Conservation (phyloP, 176 grass and related monocot species). For the Hordeum vulgare region MorexV3_pseudomolecules_assembly NC_058518.1:345200737-345201236, state of each 20-base stretch:
- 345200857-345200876: too few relatives aligned
- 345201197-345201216: too few relatives aligned
- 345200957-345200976: slow-evolving; percentile 63
- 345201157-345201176: background rate
- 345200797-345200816: too few relatives aligned
- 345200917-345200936: slow-evolving; percentile 50
- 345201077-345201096: slow-evolving; percentile 79
- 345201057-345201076: slow-evolving; percentile 54
- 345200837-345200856: too few relatives aligned
- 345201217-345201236: too few relatives aligned
- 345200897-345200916: slow-evolving; percentile 39
- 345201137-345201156: background rate
- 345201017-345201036: slow-evolving; percentile 75
- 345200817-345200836: too few relatives aligned
- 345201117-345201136: slow-evolving; percentile 47
- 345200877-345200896: slow-evolving; percentile 40
- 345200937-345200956: slow-evolving; percentile 70
- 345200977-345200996: slow-evolving; percentile 53
- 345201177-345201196: too few relatives aligned
- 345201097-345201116: slow-evolving; percentile 93
- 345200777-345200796: too few relatives aligned
- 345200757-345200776: too few relatives aligned
- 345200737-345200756: too few relatives aligned
- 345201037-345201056: too few relatives aligned
- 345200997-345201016: too few relatives aligned